A percentile compares a stretch with the other conserved stretches of the same genome.
Conservation (phyloP, 2,329 filamentous ascomycete species). For the Diaporthe sp. region DNA sequence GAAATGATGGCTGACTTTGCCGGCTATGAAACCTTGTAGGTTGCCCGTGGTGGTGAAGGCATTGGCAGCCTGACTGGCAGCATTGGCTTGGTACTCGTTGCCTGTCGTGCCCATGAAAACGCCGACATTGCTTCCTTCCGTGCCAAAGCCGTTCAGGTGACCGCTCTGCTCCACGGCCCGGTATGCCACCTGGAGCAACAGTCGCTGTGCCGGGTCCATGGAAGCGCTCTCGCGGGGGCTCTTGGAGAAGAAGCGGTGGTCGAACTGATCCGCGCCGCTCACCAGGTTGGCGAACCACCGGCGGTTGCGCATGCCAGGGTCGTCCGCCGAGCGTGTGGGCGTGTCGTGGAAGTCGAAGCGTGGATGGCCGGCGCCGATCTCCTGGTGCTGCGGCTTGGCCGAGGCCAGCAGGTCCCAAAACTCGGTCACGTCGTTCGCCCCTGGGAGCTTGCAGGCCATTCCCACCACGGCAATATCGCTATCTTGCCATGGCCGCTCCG, state of each 20-base stretch:
- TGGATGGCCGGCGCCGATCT: constrained; percentile 11
- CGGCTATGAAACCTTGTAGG: constrained; percentile 43
- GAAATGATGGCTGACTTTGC: constrained; percentile 51
- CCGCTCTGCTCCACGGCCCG: constrained; percentile 51
- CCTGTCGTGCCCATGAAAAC: constrained; percentile 52
- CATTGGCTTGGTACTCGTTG: constrained; percentile 56
- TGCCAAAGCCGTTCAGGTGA: constrained; percentile 36
- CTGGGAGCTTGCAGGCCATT: constrained; percentile 52
- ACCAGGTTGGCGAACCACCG: constrained; percentile 46
- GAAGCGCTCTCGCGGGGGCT: constrained; percentile 51
- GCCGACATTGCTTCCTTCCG: constrained; percentile 45
- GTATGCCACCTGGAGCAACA: constrained; percentile 56
- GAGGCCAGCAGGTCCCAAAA: constrained; percentile 43
- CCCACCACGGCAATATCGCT: constrained; percentile 54
- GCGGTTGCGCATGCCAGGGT: background rate
- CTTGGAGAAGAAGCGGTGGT: constrained; percentile 57
- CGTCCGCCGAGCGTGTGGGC: background rate
- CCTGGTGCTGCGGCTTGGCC: constrained; percentile 34
- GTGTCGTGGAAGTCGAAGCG: constrained; percentile 28
- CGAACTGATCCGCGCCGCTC: constrained; percentile 48
- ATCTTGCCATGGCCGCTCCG: constrained; percentile 18
- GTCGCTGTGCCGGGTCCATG: constrained; percentile 56
- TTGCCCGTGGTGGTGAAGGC: constrained; percentile 49
- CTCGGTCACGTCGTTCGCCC: constrained; percentile 41
- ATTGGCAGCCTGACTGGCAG: constrained; percentile 51